Conservation (phyloP, 73 alveolate genomes). For the Effrenium voratum region DNA sequence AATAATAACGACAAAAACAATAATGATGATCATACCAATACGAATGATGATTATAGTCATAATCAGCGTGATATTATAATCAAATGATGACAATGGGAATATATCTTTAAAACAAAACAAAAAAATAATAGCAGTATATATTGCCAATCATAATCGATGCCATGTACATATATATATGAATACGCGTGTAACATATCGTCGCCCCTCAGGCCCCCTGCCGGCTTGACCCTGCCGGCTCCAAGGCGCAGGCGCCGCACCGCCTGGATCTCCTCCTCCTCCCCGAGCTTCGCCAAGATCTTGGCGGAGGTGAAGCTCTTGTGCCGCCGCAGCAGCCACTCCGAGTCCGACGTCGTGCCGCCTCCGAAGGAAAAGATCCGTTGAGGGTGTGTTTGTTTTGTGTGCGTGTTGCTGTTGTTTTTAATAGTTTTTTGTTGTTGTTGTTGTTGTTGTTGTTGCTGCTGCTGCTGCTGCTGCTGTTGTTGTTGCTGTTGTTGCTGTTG, state of each 20-base stretch:
- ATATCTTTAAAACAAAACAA: no score
- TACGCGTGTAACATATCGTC: not conserved
- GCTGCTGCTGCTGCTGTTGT: not conserved
- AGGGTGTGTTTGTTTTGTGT: not conserved
- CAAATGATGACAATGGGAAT: not conserved
- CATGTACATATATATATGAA: no score
- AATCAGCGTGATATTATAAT: not conserved
- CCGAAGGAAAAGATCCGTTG: not conserved
- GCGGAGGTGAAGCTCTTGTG: slow-evolving; percentile 31
- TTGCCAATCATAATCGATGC: not conserved
- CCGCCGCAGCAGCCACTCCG: slow-evolving; percentile 51
- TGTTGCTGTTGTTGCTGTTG: not conserved
- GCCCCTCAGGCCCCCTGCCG: not conserved
- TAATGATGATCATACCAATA: not conserved
- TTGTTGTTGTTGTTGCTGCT: not conserved
- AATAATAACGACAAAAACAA: no score
- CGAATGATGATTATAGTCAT: not conserved
- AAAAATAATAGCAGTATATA: not conserved
- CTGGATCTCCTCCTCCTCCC: not conserved
- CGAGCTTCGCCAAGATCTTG: slow-evolving; percentile 49
- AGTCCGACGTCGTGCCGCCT: not conserved
- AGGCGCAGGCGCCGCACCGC: not conserved
- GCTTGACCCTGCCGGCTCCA: not conserved
- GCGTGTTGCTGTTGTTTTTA: not conserved
- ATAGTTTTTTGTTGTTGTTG: not conserved